Evolutionary conservation across 1,139 yeast species (phyloP), one percentile per base, ranked within the genome.

Genomic region (Williopsis jadinii): DNA sequence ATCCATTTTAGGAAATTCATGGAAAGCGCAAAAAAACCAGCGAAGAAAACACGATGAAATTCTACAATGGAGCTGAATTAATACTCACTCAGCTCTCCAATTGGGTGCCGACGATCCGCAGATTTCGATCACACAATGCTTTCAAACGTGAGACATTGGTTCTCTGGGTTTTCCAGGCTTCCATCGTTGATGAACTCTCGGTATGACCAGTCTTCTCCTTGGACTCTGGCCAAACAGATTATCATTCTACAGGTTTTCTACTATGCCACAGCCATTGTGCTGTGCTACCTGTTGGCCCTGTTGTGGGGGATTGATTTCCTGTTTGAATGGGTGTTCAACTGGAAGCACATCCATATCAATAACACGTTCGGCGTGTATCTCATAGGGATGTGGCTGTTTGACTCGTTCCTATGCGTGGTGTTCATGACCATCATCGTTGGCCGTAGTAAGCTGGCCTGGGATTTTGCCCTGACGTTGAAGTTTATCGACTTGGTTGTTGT

Each of bases 361-460:
- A 87, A 87, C 54, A 79, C 95, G 2, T 66, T 84, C 62, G 97
- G 97, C 0, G 68, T 88, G 59, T 77, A 84, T 0, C 64, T 90
- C 37, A 75, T 82, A 37, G 62, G 74, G 11, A 62, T 88, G 47
- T 90, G 97, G 97, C 67, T 90, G 11, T 64, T 86, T 42, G 95
- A 85, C 59, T 73, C 95, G 1, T 67, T 84, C 40, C 60, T 82
- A 14, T 81, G 90, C 55, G 96, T 88, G 2, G 63, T 86, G 13
- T 87, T 87, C 55, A 80, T 92, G 56, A 86, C 95, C 1, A 65
- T 88, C 5, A 80, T 90, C 19, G 95, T 92, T 13, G 97, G 97
- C 0, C 69, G 97, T 46, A 84, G 95, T 34, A 92, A 90, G 61
- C 67, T 92, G 44, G 97, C 97, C 0, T 84, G 96, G 84, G 98